Percentiles rank a stretch among this genome's conserved stretches.
Evolutionary conservation across 2,329 filamentous ascomycete species (phyloP).

Genomic region (Cryphonectria radicalis): DNA sequence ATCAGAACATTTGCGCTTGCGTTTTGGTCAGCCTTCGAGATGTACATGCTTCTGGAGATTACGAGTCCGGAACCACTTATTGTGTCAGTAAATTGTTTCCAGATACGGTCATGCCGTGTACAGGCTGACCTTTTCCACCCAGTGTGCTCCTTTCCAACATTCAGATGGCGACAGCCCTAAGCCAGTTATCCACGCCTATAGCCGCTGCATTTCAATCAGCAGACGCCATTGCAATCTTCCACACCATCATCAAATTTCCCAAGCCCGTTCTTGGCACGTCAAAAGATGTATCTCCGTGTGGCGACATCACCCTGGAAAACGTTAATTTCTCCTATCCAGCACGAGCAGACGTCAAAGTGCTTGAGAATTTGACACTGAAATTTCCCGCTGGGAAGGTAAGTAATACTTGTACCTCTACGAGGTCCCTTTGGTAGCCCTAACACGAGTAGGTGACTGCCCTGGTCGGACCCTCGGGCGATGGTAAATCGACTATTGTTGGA

Average conservation of each 20-base stretch:
- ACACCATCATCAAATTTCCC: conserved; percentile 53
- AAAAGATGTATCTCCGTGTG: conserved; percentile 41
- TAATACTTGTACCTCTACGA: background rate
- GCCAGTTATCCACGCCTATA: conserved; percentile 59
- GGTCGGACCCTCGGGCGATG: conserved; percentile 79
- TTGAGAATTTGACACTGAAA: conserved; percentile 54
- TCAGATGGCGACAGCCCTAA: conserved; percentile 59
- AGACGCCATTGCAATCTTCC: conserved; percentile 60
- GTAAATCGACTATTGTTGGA: conserved; percentile 79
- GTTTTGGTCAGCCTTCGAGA: conserved; percentile 66
- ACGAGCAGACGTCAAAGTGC: conserved; percentile 50
- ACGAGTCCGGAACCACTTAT: conserved; percentile 57
- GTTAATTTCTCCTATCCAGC: conserved; percentile 71
- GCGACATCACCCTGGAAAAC: conserved; percentile 62
- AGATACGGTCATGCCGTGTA: too few relatives aligned
- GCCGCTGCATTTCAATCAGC: conserved; percentile 59
- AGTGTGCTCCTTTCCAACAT: conserved; percentile 60
- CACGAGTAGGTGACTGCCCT: conserved; percentile 65
- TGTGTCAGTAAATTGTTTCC: conserved; percentile 35
- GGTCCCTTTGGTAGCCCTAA: background rate
- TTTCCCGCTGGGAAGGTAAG: conserved; percentile 63
- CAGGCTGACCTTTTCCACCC: background rate
- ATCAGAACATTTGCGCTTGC: conserved; percentile 54
- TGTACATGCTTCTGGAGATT: conserved; percentile 52
- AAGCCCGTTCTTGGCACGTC: conserved; percentile 44